Conservation (phyloP, 2,329 filamentous ascomycete genomes). For the Aspergillus chevalieri region DNA sequence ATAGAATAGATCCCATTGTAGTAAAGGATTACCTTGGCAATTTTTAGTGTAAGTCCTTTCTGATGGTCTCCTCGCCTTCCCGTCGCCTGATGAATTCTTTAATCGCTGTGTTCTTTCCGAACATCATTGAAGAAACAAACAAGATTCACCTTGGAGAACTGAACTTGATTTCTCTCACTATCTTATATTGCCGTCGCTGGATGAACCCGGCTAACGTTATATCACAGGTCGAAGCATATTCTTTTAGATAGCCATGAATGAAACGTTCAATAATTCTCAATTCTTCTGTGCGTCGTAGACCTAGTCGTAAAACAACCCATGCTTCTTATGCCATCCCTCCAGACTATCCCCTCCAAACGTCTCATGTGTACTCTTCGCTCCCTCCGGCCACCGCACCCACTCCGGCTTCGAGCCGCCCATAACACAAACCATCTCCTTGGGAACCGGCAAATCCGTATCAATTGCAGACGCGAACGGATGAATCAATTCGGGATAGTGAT, state of each 20-base stretch:
- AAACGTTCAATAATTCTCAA: neutral
- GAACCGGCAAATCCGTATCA: constrained; percentile 41
- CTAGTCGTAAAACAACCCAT: constrained; percentile 31
- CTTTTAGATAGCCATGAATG: neutral
- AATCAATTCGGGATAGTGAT: constrained; percentile 43
- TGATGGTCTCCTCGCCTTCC: constrained; percentile 1
- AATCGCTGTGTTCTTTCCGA: constrained; percentile 63
- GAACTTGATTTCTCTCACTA: constrained; percentile 28
- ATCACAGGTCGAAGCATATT: neutral
- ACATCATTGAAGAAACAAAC: constrained; percentile 52
- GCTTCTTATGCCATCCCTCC: constrained; percentile 44
- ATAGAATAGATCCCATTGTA: constrained; percentile 10
- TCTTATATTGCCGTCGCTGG: constrained; percentile 2
- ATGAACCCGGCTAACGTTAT: constrained; percentile 6
- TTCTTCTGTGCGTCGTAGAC: too few species aligned
- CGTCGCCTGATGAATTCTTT: constrained; percentile 51
- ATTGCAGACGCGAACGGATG: constrained; percentile 47
- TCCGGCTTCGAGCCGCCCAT: constrained; percentile 39
- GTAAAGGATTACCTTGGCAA: neutral
- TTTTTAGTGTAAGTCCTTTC: constrained; percentile 17
- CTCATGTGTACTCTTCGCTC: constrained; percentile 39
- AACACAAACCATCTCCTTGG: constrained; percentile 45
- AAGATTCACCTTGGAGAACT: constrained; percentile 62
- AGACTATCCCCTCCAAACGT: constrained; percentile 35
- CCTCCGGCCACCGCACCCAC: constrained; percentile 45